phyloP scores from a whole-genome alignment of 768 basidiomycete species.

The Pluteus cervinus region DNA sequence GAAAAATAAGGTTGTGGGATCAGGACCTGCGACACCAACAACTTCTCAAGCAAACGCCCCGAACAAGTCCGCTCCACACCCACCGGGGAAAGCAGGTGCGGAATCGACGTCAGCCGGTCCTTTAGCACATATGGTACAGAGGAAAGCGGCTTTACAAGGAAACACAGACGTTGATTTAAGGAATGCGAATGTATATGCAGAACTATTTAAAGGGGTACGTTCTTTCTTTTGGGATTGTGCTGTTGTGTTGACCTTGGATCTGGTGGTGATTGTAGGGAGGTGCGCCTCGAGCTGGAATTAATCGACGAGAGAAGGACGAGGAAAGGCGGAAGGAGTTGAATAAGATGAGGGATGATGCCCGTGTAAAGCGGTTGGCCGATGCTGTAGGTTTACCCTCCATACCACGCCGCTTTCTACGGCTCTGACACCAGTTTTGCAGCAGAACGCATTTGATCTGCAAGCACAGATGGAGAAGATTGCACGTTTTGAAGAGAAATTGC shows the following conservation, averaged over 20 bases:
- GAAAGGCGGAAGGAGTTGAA: slow-evolving; percentile 63
- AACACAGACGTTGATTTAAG: slow-evolving; percentile 58
- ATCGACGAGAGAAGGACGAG: slow-evolving; percentile 50
- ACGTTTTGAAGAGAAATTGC: slow-evolving; percentile 54
- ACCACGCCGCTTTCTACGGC: slow-evolving; percentile 1
- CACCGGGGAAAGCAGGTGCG: too few relatives aligned
- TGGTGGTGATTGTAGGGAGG: slow-evolving; percentile 32
- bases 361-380: slow-evolving; percentile 48
- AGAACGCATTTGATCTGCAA: slow-evolving; percentile 49
- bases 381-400: slow-evolving; percentile 32
- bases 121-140: too few relatives aligned
- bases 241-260: slow-evolving; percentile 1
- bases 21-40: slow-evolving; percentile 17
- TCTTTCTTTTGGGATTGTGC: neutral
- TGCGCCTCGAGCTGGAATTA: slow-evolving; percentile 39
- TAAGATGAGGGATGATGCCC: slow-evolving; percentile 65
- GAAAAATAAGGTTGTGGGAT: slow-evolving; percentile 45
- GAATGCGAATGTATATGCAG: slow-evolving; percentile 56
- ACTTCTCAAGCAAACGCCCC: too few relatives aligned
- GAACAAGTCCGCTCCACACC: too few relatives aligned
- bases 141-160: slow-evolving; percentile 36
- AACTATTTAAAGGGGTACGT: slow-evolving; percentile 54
- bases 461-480: slow-evolving; percentile 55
- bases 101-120: too few relatives aligned
- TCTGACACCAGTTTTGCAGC: slow-evolving; percentile 22